A percentile compares a stretch with the other conserved stretches of the same genome.
Evolutionary conservation across 345 rosid genomes (phyloP).

Genomic region (Lepidium africanum): DNA sequence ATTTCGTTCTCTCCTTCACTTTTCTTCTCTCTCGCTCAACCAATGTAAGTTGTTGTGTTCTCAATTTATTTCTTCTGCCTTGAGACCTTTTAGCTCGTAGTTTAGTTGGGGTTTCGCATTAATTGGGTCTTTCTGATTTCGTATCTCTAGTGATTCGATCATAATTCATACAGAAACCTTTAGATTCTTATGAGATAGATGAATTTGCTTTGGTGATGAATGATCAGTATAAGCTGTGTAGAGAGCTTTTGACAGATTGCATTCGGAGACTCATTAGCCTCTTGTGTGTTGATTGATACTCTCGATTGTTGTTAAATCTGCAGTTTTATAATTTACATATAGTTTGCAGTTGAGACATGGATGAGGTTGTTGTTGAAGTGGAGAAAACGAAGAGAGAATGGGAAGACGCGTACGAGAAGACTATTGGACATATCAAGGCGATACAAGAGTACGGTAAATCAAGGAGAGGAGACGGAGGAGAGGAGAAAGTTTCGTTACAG

Average conservation of each 20-base stretch:
- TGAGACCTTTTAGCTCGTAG: no score
- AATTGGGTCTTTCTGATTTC: background rate
- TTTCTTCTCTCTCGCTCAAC: background rate
- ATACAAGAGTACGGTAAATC: constrained; percentile 64
- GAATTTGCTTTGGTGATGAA: background rate
- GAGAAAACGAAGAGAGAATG: constrained; percentile 87
- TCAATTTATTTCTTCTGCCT: no score
- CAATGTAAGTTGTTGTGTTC: background rate
- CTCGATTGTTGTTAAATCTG: background rate
- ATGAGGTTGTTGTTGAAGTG: constrained; percentile 69
- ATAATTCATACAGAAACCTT: background rate
- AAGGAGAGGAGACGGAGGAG: constrained; percentile 27
- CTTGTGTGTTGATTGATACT: background rate
- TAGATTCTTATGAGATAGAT: background rate
- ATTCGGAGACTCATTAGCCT: background rate
- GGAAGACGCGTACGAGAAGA: constrained; percentile 54
- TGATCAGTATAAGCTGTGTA: background rate
- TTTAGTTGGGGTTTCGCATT: no score
- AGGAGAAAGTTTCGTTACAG: constrained; percentile 54
- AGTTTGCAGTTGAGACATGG: constrained; percentile 36
- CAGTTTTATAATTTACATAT: background rate
- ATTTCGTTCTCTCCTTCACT: background rate
- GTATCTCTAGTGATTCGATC: background rate
- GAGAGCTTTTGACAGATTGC: background rate
- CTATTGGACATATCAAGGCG: constrained; percentile 43